phyloP scores from a whole-genome alignment of 768 basidiomycete genomes.

The Boletus pseudopeckii region DNA sequence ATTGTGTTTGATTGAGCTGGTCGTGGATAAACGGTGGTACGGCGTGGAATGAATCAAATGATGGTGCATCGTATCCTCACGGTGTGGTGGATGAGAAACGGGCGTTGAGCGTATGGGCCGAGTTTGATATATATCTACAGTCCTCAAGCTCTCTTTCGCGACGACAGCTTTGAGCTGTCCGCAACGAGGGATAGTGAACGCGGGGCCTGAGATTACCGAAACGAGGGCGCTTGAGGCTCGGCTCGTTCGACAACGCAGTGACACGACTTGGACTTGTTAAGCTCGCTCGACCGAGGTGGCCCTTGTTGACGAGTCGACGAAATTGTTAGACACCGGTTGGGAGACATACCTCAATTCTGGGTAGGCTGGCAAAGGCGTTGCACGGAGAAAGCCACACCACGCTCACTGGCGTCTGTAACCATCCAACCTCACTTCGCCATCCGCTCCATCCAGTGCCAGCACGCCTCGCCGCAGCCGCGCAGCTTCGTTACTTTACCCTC shows the following conservation, averaged over 20 bases:
- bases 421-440: background rate
- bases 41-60: background rate
- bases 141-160: background rate
- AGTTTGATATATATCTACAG: background rate
- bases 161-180: background rate
- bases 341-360: background rate
- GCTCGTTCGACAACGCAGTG: background rate
- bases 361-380: background rate
- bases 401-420: background rate
- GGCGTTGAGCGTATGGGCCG: background rate
- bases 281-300: background rate
- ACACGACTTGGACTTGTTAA: background rate
- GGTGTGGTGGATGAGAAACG: slow-evolving; percentile 11
- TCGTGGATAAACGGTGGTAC: background rate
- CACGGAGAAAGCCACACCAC: slow-evolving; percentile 10
- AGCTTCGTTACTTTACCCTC: slow-evolving; percentile 1
- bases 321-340: background rate
- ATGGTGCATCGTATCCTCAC: background rate
- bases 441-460: background rate
- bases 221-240: background rate
- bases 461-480: slow-evolving; percentile 27
- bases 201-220: slow-evolving; percentile 5
- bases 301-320: background rate
- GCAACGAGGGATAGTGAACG: background rate
- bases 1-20: slow-evolving; percentile 59